These are phyloP conservation scores for Colletotrichum musae DNA, from an alignment of 2,329 filamentous ascomycete species.

Conservation along the genomic window DNA sequence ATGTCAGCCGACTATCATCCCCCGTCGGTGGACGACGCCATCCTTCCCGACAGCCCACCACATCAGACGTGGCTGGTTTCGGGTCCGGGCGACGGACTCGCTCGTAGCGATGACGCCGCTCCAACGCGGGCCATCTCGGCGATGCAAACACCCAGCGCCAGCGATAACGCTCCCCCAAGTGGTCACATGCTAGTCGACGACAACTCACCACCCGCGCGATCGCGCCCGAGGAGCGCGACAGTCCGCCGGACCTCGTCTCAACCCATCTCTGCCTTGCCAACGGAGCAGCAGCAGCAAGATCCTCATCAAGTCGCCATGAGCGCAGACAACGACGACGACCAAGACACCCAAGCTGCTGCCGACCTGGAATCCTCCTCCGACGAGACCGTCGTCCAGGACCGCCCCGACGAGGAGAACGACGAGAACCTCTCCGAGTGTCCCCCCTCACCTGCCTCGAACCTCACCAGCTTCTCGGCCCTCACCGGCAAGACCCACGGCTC, in stretches of 20 bases:
- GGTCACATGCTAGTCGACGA: constrained; percentile 34
- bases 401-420: constrained; percentile 7
- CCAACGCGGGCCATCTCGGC: constrained; percentile 10
- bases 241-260: constrained; percentile 31
- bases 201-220: constrained; percentile 31
- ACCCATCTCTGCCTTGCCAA: not conserved
- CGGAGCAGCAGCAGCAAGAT: not conserved
- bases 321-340: not conserved
- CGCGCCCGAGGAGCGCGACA: constrained; percentile 36
- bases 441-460: constrained; percentile 50
- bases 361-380: constrained; percentile 34
- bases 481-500: constrained; percentile 52
- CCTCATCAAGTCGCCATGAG: not conserved
- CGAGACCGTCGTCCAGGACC: constrained; percentile 29
- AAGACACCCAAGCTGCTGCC: not conserved
- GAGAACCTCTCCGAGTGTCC: constrained; percentile 27
- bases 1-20: constrained; percentile 32
- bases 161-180: constrained; percentile 16
- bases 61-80: constrained; percentile 30
- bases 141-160: constrained; percentile 3
- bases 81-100: constrained; percentile 21
- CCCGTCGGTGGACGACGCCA: constrained; percentile 27
- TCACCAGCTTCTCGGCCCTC: constrained; percentile 47
- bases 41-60: constrained; percentile 2
- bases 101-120: constrained; percentile 18